Conservation (phyloP, 108 stramenopile species). For the Skeletonema tropicum region DNA sequence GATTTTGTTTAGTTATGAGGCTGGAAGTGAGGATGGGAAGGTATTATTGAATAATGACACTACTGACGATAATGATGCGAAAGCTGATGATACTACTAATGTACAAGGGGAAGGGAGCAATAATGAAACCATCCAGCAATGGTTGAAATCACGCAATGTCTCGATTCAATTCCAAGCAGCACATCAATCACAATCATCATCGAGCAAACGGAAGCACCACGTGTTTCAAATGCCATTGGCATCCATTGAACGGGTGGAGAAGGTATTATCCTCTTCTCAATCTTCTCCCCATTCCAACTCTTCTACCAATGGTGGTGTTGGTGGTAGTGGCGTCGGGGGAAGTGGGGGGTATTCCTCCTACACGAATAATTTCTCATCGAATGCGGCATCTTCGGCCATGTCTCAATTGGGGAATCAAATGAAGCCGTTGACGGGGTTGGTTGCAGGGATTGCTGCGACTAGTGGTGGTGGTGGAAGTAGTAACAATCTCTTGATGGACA, state of each 20-base stretch:
- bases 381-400: constrained; percentile 42
- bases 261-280: constrained; percentile 48
- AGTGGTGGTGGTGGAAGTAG: constrained; percentile 13
- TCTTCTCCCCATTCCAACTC: constrained; percentile 12
- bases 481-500: constrained; percentile 21
- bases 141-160: constrained; percentile 45
- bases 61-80: background rate
- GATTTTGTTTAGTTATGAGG: constrained; percentile 64
- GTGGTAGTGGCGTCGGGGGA: background rate
- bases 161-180: constrained; percentile 51
- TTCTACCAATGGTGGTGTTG: background rate
- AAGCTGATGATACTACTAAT: background rate
- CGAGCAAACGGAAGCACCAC: constrained; percentile 32
- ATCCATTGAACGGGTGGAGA: constrained; percentile 85
- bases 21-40: constrained; percentile 23
- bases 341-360: too few species aligned
- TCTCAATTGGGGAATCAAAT: constrained; percentile 44
- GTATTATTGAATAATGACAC: constrained; percentile 26
- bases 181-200: constrained; percentile 28
- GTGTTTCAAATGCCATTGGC: constrained; percentile 80
- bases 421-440: constrained; percentile 39
- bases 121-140: constrained; percentile 18
- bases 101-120: background rate
- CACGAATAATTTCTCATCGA: constrained; percentile 21
- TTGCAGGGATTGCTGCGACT: constrained; percentile 8